phyloP scores from a whole-genome alignment of 257 asterid genomes.

The Ophiorrhiza pumila region DNA sequence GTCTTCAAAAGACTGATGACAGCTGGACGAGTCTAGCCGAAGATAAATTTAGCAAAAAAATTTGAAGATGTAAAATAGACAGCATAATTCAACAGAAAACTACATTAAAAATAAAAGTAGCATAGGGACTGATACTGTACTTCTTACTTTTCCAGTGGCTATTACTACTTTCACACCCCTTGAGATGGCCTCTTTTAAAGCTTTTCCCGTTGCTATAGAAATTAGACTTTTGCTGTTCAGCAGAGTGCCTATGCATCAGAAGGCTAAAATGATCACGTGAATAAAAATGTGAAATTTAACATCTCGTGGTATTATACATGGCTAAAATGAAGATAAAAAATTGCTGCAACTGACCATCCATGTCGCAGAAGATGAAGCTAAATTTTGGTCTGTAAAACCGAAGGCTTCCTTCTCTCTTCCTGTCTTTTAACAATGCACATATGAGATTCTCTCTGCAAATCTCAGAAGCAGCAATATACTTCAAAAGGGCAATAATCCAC shows the following conservation, averaged over 20 bases:
- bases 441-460: constrained; percentile 50
- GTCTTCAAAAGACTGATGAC: constrained; percentile 56
- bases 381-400: constrained; percentile 94
- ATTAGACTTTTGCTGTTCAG: constrained; percentile 96
- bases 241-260: constrained; percentile 58
- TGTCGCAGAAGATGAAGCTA: constrained; percentile 86
- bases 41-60: constrained; percentile 20
- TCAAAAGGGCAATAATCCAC: constrained; percentile 17
- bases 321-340: neutral
- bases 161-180: constrained; percentile 94
- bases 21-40: constrained; percentile 85
- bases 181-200: constrained; percentile 77
- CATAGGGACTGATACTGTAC: constrained; percentile 1
- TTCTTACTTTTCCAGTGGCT: constrained; percentile 96
- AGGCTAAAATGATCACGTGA: constrained; percentile 1
- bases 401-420: constrained; percentile 94
- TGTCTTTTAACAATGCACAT: constrained; percentile 85
- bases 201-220: constrained; percentile 65
- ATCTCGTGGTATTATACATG: neutral
- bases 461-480: constrained; percentile 39
- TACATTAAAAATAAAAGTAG: neutral
- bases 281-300: constrained; percentile 2
- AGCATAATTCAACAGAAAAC: constrained; percentile 16
- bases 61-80: constrained; percentile 16
- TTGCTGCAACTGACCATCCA: constrained; percentile 77